Percentiles rank a stretch among this genome's conserved stretches.
Conservation (phyloP, 2,329 filamentous ascomycete species). For the Dothiorella sarmentorum region DNA sequence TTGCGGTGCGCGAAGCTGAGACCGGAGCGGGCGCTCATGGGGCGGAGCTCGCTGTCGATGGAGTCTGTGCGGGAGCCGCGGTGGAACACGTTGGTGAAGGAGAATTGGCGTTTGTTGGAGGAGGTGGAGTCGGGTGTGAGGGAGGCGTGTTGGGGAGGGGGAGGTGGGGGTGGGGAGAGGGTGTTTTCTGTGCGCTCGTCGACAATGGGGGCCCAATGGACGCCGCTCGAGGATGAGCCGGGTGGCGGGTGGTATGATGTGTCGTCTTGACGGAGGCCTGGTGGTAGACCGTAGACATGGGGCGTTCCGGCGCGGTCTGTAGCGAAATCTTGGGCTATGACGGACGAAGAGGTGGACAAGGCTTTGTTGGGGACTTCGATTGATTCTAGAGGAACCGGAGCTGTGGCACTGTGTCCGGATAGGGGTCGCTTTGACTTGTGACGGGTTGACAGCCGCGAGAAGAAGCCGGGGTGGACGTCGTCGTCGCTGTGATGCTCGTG, state of each 20-base stretch:
- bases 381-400: constrained; percentile 46
- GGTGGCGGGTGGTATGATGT: constrained; percentile 41
- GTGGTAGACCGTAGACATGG: constrained; percentile 51
- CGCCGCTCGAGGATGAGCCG: constrained; percentile 26
- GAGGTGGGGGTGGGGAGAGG: constrained; percentile 54
- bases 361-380: constrained; percentile 29
- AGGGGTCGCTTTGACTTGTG: constrained; percentile 13
- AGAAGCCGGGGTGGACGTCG: constrained; percentile 49
- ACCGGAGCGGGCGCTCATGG: constrained; percentile 25
- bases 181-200: constrained; percentile 39
- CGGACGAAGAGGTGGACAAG: constrained; percentile 1
- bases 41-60: constrained; percentile 21
- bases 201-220: constrained; percentile 38
- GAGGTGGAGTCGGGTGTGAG: constrained; percentile 33
- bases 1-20: constrained; percentile 26
- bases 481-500: constrained; percentile 32
- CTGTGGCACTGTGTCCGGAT: constrained; percentile 29
- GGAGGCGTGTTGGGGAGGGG: constrained; percentile 57
- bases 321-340: constrained; percentile 5
- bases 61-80: constrained; percentile 36
- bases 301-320: constrained; percentile 22
- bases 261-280: constrained; percentile 44
- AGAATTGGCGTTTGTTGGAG: constrained; percentile 71
- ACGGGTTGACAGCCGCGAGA: constrained; percentile 30
- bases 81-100: constrained; percentile 82